Base-by-base conservation (phyloP, 2,329 filamentous ascomycete genomes). In the Botrytis medusae region DNA sequence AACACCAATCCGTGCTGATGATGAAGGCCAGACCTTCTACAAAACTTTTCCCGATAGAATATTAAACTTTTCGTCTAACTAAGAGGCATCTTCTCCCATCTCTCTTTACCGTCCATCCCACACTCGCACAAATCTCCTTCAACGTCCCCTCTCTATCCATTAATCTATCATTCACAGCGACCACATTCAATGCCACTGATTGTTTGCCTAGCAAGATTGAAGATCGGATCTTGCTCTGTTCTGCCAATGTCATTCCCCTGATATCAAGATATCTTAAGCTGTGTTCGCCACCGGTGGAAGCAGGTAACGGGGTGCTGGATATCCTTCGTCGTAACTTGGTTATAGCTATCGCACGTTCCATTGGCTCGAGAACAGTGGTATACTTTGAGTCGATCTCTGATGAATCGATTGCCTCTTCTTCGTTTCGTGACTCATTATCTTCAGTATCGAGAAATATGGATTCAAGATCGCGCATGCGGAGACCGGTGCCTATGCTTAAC, bases 381-480 rank as follows among this genome's bases (percentile, higher is more conserved):
- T 74, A 64, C 42, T 74, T 74, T 22, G 44, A 59, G 29, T 32
- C 68, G 3, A 73, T 69, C 62, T 72, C 54, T 54, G 44, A 59
- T 57, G 51, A 40, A 42, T 63, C 67, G 59, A 3, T 69, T 61
- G 48, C 29, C 5, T 69, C 62, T 68, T 65, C 62, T 4, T 72
- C 62, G 61, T 9, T 69, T 40, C 25, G 44, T 7, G 65, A 42
- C 5, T 62, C 65, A 14, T 63, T 59, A 4, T 70, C 40, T 51
- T 69, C 73, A 2, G 67, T 37, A 1, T 63, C 57, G 0, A 78
- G 65, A 29, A 76, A 62, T 34, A 77, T 70, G 6, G 61, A 57
- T 61, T 78, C 77, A 10, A 78, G 42, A 57, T 77, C 74, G 20
- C 37, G n/a, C 32, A 77, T 60, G 14, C n/a, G 63, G 7, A 78